Base-by-base conservation (phyloP, 225 moss, liverwort and hornwort species). In the Polytrichum formosum region DNA sequence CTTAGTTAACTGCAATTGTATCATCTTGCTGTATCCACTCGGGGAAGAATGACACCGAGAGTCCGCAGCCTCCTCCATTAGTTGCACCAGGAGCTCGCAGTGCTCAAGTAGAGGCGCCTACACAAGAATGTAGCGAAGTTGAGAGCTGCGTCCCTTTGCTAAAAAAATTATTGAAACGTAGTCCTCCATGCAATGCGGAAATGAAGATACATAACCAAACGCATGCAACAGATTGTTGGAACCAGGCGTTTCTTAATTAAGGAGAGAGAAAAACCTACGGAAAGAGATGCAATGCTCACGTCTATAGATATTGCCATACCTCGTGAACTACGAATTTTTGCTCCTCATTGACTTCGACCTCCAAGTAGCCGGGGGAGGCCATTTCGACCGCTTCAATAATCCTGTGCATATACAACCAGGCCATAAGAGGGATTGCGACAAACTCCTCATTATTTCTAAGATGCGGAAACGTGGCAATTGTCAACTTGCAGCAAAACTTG, bases 281-380 rank as follows among this genome's bases (percentile, higher is more conserved):
- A 67, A 6, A 46, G 18, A 23, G 65, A 35, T 60, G 53, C 3
- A 28, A n/a, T n/a, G 46, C 20, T 13, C 0, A 28, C 56, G 56
- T 67, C 31, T 27, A 28, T 65, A 29, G 0, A 27, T 22, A 16
- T 29, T 55, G 53, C 37, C 70, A 82, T 77, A 94, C 93, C 89
- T 82, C 88, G 58, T 88, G 84, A 26, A 91, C 74, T 33, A 89
- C 82, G 70, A 90, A 90, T 28, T 78, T 83, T 76, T 84, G 85
- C 75, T 90, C 86, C 27, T 84, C 83, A 70, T 94, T 94, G 71
- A 94, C 88, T 68, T 82, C 88, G 26, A 94, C 90, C 82, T 91
- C 93, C 77, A 94, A 75, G 62, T 86, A 88, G 70, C 81, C 81
- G 54, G 87, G 74, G 31, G 73, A 69, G 64, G 66, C 80, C 84